Evolutionary conservation across 805 yeast species (phyloP).

Genomic region (Peterozyma xylosa): DNA sequence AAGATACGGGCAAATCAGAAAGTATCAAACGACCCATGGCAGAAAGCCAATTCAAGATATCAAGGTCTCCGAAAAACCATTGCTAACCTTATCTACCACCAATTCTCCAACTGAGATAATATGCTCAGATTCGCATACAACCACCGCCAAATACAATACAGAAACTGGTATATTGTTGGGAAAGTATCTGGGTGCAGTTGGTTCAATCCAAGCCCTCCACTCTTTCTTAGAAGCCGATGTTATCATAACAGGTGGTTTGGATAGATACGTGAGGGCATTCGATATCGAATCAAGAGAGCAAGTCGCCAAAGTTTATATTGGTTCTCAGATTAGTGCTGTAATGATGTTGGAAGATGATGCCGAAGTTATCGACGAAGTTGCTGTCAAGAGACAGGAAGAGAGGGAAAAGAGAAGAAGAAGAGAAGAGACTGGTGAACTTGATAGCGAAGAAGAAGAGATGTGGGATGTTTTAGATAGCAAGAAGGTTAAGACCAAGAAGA

Average conservation of each 20-base stretch:
- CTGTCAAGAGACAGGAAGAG: conserved; percentile 10
- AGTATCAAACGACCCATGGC: conserved; percentile 62
- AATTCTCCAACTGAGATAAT: conserved; percentile 38
- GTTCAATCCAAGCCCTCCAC: conserved; percentile 48
- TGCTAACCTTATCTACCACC: conserved; percentile 32
- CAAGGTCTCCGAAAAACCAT: conserved; percentile 47
- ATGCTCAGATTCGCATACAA: conserved; percentile 65
- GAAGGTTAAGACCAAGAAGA: conserved; percentile 22
- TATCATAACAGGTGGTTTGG: conserved; percentile 77
- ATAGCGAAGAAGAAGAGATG: conserved; percentile 24
- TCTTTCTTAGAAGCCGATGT: conserved; percentile 28
- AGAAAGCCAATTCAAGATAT: conserved; percentile 57
- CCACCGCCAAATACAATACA: conserved; percentile 50
- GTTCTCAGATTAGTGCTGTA: conserved; percentile 58
- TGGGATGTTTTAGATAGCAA: conserved; percentile 29
- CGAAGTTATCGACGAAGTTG: conserved; percentile 23
- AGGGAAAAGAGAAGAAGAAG: conserved; percentile 25
- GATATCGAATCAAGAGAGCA: conserved; percentile 51
- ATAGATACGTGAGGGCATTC: conserved; percentile 76
- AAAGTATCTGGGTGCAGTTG: conserved; percentile 71
- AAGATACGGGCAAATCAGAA: conserved; percentile 65
- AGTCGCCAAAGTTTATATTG: conserved; percentile 66
- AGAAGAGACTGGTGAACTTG: conserved; percentile 22
- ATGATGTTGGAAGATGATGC: conserved; percentile 41
- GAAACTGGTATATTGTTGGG: conserved; percentile 50